phyloP scores from a whole-genome alignment of 208 protist genomes.

The Kentomonas sorsogonicus region DNA sequence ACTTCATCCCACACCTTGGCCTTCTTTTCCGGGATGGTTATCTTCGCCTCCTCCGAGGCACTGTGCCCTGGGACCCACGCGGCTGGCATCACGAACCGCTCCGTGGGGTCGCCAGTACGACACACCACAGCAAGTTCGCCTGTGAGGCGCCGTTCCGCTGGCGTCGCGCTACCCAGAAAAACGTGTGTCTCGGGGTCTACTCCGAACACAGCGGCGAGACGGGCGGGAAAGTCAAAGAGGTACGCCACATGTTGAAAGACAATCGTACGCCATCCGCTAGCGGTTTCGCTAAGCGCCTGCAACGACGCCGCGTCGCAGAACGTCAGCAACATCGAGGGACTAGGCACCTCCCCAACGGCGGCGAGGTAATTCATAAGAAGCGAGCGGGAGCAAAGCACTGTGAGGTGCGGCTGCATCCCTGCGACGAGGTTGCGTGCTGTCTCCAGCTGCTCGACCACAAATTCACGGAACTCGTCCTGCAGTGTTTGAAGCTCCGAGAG shows the following conservation, averaged over 20 bases:
- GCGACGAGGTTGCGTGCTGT: slow-evolving; percentile 3
- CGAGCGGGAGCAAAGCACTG: slow-evolving; percentile 11
- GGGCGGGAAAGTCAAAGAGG: too few relatives aligned
- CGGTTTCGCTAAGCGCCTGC: slow-evolving; percentile 10
- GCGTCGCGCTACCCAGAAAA: too few relatives aligned
- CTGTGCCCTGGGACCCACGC: too few relatives aligned
- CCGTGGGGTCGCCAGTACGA: too few relatives aligned
- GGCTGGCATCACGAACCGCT: too few relatives aligned
- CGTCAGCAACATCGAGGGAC: slow-evolving; percentile 22
- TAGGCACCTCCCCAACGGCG: slow-evolving; percentile 9
- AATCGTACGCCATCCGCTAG: slow-evolving; percentile 10
- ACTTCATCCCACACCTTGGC: slow-evolving; percentile 23
- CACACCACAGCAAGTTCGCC: too few relatives aligned
- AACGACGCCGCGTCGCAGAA: slow-evolving; percentile 17
- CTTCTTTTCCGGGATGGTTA: too few relatives aligned
- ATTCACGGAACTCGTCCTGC: slow-evolving; percentile 20
- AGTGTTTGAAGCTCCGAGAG: slow-evolving; percentile 17
- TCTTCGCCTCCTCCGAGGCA: too few relatives aligned
- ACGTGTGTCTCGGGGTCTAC: too few relatives aligned
- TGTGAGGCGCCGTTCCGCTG: too few relatives aligned
- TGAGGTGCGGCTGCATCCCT: slow-evolving; percentile 6
- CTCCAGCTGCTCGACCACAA: slow-evolving; percentile 22
- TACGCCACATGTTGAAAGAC: slow-evolving; percentile 27
- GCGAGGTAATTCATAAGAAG: slow-evolving; percentile 2
- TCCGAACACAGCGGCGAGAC: too few relatives aligned